Base-by-base conservation (phyloP, 2,329 filamentous ascomycete genomes). In the Phialophora chinensis region DNA sequence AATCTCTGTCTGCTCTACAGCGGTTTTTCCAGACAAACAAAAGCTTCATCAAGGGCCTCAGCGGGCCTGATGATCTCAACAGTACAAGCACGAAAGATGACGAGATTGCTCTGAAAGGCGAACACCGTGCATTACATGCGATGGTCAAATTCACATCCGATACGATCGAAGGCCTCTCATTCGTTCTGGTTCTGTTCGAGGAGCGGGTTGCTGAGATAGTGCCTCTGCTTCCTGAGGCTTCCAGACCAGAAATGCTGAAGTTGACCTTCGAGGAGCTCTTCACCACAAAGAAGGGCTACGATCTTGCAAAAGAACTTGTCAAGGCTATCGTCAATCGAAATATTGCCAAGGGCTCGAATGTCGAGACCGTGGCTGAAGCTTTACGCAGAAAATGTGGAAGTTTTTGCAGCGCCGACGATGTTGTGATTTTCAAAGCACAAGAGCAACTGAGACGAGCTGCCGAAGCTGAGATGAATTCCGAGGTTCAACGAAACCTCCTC, bases 261-360 rank as follows among this genome's bases (percentile, higher is more conserved):
- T 84, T 99, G 61, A 97, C 92, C 0, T 99, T 92, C 74, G 92
- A 98, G 77, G 86, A 87, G 54, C 86, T 99, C 0, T 98, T 99
- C 77, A 91, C 92, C 3, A 88, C 90, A 50, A 79, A 85, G 5
- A 85, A 88, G 20, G 95, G 95, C 35, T 92, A 92, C 73, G 92
- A 97, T 11, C 86, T 98, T 27, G 96, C 94, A 2, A 97, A 97
- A 78, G 87, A 97, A 63, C 84, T 99, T 1, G 95, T 99, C 64
- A 99, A 98, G 78, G 93, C 94, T 0, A 98, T 99, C 74, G 95
- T 99, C 62, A 98, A 98, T 77, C 89, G 93, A 74, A 99, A 97
- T 77, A 99, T 99, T 73, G 91, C 94, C 65, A 97, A 92, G 74
- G 95, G 96, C 10, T 94, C 93, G 4, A 99, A 98, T 70, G 94